phyloP scores from a whole-genome alignment of 2,329 filamentous ascomycete genomes.

The Chaetomium sp. region DNA sequence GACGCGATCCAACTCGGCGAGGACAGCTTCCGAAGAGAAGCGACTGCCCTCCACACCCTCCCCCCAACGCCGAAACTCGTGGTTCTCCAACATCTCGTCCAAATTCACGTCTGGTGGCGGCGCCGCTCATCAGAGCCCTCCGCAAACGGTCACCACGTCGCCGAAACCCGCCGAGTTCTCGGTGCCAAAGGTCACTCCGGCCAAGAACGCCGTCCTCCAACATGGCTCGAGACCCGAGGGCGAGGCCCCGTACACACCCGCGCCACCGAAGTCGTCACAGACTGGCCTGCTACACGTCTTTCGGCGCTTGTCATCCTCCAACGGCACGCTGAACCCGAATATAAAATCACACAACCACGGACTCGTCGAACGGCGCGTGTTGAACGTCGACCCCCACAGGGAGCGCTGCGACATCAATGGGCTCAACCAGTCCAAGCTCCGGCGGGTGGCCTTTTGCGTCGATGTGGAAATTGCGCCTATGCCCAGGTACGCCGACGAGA shows the following conservation, averaged over 20 bases:
- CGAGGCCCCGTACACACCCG: slow-evolving; percentile 69
- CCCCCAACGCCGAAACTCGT: slow-evolving; percentile 69
- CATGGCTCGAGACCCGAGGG: slow-evolving; percentile 59
- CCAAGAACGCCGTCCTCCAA: slow-evolving; percentile 62
- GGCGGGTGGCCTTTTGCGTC: slow-evolving; percentile 91
- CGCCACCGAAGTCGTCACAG: slow-evolving; percentile 68
- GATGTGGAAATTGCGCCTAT: slow-evolving; percentile 95
- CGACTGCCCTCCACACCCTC: slow-evolving; percentile 40
- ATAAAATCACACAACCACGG: slow-evolving; percentile 61
- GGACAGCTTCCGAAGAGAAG: slow-evolving; percentile 41
- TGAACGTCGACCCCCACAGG: slow-evolving; percentile 82
- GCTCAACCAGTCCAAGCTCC: slow-evolving; percentile 76
- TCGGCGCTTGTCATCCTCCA: slow-evolving; percentile 75
- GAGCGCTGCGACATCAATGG: slow-evolving; percentile 79
- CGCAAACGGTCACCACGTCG: slow-evolving; percentile 40
- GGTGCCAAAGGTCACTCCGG: slow-evolving; percentile 52
- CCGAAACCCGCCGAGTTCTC: slow-evolving; percentile 48
- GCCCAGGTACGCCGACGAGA: slow-evolving; percentile 71
- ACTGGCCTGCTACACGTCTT: slow-evolving; percentile 80
- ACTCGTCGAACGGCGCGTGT: slow-evolving; percentile 74
- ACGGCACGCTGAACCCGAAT: slow-evolving; percentile 49
- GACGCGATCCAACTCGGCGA: slow-evolving; percentile 39
- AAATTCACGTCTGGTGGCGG: slow-evolving; percentile 75
- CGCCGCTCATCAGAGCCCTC: slow-evolving; percentile 37
- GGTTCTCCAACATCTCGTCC: slow-evolving; percentile 91